These are phyloP conservation scores for Lumnitzera littorea DNA, from an alignment of 345 rosid species.

Conservation along the genomic window DNA sequence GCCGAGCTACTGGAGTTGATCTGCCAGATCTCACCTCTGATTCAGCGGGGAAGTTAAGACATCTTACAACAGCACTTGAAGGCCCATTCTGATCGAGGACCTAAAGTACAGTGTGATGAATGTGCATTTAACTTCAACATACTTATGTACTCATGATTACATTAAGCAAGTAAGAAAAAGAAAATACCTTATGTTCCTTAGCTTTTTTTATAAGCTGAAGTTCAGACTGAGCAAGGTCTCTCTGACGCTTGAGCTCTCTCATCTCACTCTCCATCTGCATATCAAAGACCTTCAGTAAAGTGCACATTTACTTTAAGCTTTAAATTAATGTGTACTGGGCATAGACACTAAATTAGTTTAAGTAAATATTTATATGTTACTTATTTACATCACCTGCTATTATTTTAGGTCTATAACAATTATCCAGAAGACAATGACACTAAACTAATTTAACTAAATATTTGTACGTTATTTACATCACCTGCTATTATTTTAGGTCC, in stretches of 20 bases:
- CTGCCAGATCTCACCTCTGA: conserved; percentile 28
- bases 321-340: too few relatives aligned
- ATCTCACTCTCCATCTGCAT: conserved; percentile 77
- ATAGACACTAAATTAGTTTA: too few relatives aligned
- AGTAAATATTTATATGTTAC: too few relatives aligned
- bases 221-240: conserved; percentile 79
- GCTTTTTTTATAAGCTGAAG: conserved; percentile 71
- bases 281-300: conserved; percentile 4
- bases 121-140: too few relatives aligned
- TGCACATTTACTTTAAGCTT: not conserved
- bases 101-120: conserved; percentile 23
- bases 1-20: conserved; percentile 29
- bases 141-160: too few relatives aligned
- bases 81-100: conserved; percentile 48
- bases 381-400: too few relatives aligned
- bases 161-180: not conserved
- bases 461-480: too few relatives aligned
- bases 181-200: conserved; percentile 66
- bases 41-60: conserved; percentile 58
- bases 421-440: not conserved
- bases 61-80: conserved; percentile 55
- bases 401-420: not conserved
- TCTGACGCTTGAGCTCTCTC: conserved; percentile 91
- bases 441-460: too few relatives aligned
- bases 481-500: not conserved